A percentile compares a stretch with the other conserved stretches of the same genome.
Evolutionary conservation across 805 yeast species (phyloP).

Genomic region (Scheffersomyces stipitis): DNA sequence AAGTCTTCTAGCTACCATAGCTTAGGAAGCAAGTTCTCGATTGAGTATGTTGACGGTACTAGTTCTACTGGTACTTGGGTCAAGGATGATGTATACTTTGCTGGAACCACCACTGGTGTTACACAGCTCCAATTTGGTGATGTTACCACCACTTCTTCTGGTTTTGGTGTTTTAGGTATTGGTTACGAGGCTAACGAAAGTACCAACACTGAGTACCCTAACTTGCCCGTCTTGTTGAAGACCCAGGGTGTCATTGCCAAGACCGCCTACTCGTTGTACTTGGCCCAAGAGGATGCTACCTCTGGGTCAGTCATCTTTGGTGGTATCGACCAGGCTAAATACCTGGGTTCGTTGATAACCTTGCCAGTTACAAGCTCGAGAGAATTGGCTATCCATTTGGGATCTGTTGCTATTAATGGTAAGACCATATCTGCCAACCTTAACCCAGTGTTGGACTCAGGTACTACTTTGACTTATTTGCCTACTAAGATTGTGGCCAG

Average conservation of each 20-base stretch:
- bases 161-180: constrained; percentile 8
- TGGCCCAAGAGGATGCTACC: constrained; percentile 15
- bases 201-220: constrained; percentile 11
- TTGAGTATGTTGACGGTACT: constrained; percentile 4
- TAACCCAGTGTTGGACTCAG: constrained; percentile 17
- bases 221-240: constrained; percentile 22
- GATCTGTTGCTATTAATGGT: constrained; percentile 11
- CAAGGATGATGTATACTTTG: constrained; percentile 5
- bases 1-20: constrained; percentile 8
- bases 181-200: constrained; percentile 5
- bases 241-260: constrained; percentile 25
- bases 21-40: background rate
- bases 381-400: background rate
- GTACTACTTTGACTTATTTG: constrained; percentile 20
- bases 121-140: constrained; percentile 7
- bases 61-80: constrained; percentile 6
- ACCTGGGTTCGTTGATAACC: constrained; percentile 14
- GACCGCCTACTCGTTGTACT: constrained; percentile 24
- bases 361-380: constrained; percentile 1
- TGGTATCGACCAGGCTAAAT: constrained; percentile 26
- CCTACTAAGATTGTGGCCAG: constrained; percentile 7
- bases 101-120: constrained; percentile 5
- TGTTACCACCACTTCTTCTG: constrained; percentile 4
- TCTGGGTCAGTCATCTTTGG: constrained; percentile 30
- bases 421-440: constrained; percentile 6